A percentile compares a stretch with the other conserved stretches of the same genome.
phyloP scores from a whole-genome alignment of 1,284 basidiomycete species.

The Coniferiporia weirii region DNA sequence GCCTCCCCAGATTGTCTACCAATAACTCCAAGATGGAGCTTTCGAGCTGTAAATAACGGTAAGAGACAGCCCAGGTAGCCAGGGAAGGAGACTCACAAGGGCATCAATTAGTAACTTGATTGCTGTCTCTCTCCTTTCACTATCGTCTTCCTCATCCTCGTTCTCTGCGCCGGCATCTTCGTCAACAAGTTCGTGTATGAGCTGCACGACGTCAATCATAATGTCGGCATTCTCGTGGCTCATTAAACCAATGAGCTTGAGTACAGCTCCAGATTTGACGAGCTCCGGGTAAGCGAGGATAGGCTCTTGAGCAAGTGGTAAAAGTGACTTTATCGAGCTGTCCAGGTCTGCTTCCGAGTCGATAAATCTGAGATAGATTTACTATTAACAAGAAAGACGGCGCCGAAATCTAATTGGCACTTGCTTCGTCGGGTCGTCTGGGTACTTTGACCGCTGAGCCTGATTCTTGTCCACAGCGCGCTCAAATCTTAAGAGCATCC shows the following conservation, averaged over 20 bases:
- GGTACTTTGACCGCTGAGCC: conserved; percentile 89
- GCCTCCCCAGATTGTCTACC: conserved; percentile 80
- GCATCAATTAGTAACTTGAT: conserved; percentile 70
- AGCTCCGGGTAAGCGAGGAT: conserved; percentile 86
- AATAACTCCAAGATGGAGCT: conserved; percentile 84
- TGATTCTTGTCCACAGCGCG: conserved; percentile 90
- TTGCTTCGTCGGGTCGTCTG: conserved; percentile 86
- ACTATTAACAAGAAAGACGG: not conserved
- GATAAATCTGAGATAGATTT: conserved; percentile 71
- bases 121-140: conserved; percentile 58
- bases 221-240: conserved; percentile 94
- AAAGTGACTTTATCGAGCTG: conserved; percentile 75
- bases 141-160: conserved; percentile 59
- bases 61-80: not conserved
- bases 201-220: conserved; percentile 85
- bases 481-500: conserved; percentile 80
- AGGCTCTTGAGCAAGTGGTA: conserved; percentile 87
- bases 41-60: conserved; percentile 49
- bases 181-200: conserved; percentile 92
- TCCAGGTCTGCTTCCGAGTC: conserved; percentile 97
- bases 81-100: conserved; percentile 48
- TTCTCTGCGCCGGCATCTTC: conserved; percentile 86
- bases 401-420: conserved; percentile 21
- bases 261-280: conserved; percentile 67
- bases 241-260: conserved; percentile 76